Evolutionary conservation across 2,329 filamentous ascomycete species (phyloP).

Genomic region (Dothideomycetes sp.): DNA sequence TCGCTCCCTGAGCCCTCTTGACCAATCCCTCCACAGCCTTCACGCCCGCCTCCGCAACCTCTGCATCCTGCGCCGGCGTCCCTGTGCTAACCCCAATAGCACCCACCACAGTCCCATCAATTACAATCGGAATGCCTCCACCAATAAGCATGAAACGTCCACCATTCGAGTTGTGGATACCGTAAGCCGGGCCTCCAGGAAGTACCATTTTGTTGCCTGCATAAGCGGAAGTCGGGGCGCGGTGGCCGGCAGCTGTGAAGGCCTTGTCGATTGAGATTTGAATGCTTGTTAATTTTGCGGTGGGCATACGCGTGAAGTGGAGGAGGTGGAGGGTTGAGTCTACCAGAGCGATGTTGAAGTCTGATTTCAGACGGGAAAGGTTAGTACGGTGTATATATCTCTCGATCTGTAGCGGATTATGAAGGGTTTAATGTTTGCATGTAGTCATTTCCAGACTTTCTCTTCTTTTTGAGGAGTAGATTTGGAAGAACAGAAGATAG

Average conservation of each 20-base stretch:
- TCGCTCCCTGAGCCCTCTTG: constrained; percentile 24
- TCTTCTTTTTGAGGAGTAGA: no score
- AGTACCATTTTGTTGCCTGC: constrained; percentile 36
- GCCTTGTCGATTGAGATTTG: constrained; percentile 54
- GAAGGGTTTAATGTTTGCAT: no score
- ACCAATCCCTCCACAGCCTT: constrained; percentile 33
- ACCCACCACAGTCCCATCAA: constrained; percentile 39
- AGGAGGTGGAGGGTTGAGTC: constrained; percentile 35
- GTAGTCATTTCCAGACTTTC: no score
- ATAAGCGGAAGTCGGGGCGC: constrained; percentile 40
- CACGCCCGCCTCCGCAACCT: constrained; percentile 41
- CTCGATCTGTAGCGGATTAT: no score
- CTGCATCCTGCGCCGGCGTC: constrained; percentile 42
- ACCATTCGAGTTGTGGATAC: constrained; percentile 41
- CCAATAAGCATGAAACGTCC: constrained; percentile 44
- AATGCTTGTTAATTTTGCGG: constrained; percentile 41
- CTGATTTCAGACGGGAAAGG: constrained; percentile 17
- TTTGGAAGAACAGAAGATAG: background rate
- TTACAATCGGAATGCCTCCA: constrained; percentile 41
- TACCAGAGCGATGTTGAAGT: constrained; percentile 39
- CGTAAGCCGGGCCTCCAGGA: constrained; percentile 42
- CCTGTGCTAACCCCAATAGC: constrained; percentile 46
- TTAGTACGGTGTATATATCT: background rate
- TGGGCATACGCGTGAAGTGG: constrained; percentile 37
- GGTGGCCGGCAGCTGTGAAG: constrained; percentile 46